A percentile compares a stretch with the other conserved stretches of the same genome.
phyloP scores from a whole-genome alignment of 164 flowering plant genomes.

The Malania oleifera region DNA sequence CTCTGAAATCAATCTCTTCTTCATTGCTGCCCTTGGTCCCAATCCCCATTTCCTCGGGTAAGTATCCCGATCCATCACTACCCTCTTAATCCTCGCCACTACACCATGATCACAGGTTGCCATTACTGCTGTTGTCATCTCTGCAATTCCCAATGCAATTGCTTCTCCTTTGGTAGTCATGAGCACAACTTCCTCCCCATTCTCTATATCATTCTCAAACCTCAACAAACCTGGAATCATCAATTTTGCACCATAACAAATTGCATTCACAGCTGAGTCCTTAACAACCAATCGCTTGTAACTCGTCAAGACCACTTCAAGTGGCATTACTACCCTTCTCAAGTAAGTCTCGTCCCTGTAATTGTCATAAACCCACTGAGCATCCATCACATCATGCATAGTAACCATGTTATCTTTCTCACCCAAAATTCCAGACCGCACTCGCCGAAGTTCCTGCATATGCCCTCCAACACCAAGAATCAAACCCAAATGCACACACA shows the following conservation, averaged over 20 bases:
- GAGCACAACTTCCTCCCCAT: slow-evolving; percentile 67
- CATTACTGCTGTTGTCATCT: slow-evolving; percentile 85
- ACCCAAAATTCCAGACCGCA: slow-evolving; percentile 69
- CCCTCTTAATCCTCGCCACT: slow-evolving; percentile 81
- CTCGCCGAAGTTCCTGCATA: slow-evolving; percentile 81
- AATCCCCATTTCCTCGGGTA: slow-evolving; percentile 84
- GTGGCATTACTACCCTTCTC: slow-evolving; percentile 68
- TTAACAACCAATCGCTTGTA: slow-evolving; percentile 83
- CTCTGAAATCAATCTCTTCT: slow-evolving; percentile 62
- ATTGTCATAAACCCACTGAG: slow-evolving; percentile 68
- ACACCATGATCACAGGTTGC: slow-evolving; percentile 82
- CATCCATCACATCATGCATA: slow-evolving; percentile 81
- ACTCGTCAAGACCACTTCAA: slow-evolving; percentile 62
- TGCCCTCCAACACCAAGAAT: slow-evolving; percentile 71
- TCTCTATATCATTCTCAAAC: slow-evolving; percentile 72
- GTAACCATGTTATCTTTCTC: slow-evolving; percentile 84
- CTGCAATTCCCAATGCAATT: slow-evolving; percentile 70
- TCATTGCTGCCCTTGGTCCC: slow-evolving; percentile 78
- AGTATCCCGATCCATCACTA: slow-evolving; percentile 82
- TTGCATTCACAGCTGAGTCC: slow-evolving; percentile 81
- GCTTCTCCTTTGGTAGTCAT: slow-evolving; percentile 89
- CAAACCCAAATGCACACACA: slow-evolving; percentile 79
- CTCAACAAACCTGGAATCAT: slow-evolving; percentile 82
- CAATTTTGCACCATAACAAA: slow-evolving; percentile 78
- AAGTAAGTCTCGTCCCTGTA: slow-evolving; percentile 58